Conservation (phyloP, 2,329 filamentous ascomycete species). For the Cladophialophora immunda region DNA sequence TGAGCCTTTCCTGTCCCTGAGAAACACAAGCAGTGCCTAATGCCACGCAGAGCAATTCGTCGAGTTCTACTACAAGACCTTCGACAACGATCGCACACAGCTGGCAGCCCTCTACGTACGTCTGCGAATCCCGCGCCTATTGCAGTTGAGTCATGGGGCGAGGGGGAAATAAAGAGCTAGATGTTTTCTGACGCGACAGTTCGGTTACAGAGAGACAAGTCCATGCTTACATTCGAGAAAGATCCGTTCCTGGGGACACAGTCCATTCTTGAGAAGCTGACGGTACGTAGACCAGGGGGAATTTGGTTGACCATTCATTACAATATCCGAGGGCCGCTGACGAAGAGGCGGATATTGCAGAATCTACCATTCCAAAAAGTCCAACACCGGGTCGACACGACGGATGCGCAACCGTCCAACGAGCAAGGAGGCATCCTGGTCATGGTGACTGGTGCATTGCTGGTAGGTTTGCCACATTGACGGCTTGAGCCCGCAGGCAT, state of each 20-base stretch:
- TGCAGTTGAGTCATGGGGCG: constrained; percentile 15
- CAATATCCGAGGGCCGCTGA: constrained; percentile 11
- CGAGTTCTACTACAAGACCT: constrained; percentile 87
- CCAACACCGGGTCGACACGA: constrained; percentile 76
- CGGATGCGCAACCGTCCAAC: constrained; percentile 82
- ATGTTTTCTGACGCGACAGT: constrained; percentile 16
- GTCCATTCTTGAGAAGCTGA: constrained; percentile 81
- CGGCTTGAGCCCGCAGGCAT: neutral
- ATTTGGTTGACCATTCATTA: neutral
- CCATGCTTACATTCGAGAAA: constrained; percentile 94
- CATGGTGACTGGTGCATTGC: constrained; percentile 83
- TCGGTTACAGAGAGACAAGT: constrained; percentile 72
- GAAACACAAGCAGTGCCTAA: constrained; percentile 31
- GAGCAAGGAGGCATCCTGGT: constrained; percentile 76
- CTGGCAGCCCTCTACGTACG: constrained; percentile 83
- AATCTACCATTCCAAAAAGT: constrained; percentile 82
- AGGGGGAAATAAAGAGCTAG: neutral
- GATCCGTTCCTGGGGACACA: constrained; percentile 69
- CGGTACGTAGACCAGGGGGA: constrained; percentile 62
- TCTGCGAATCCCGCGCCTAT: constrained; percentile 13
- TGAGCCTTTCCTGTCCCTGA: constrained; percentile 43
- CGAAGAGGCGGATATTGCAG: constrained; percentile 56
- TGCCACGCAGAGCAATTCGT: constrained; percentile 79
- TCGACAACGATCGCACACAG: constrained; percentile 74
- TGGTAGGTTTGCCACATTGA: constrained; percentile 72